Evolutionary conservation across 2,329 filamentous ascomycete genomes (phyloP), one percentile per base, ranked within the genome.

Genomic region (Rhinocladiella mackenziei): DNA sequence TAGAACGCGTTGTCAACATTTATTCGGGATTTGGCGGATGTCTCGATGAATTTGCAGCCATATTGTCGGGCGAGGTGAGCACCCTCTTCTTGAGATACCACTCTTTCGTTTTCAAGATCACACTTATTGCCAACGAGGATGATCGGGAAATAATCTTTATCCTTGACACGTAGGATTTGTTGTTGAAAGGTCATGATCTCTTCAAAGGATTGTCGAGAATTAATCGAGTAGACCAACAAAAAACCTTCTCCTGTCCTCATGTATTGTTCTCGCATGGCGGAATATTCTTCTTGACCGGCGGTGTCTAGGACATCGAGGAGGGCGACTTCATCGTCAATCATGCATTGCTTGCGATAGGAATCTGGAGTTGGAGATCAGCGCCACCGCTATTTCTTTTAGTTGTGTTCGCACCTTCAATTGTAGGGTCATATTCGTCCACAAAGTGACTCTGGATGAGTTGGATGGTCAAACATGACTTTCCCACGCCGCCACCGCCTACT

Each of bases 111-210:
- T 63, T 96, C 91, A 66, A 98, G 73, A 87, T 98, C 92, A 72
- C 91, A 96, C 78, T 98, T 98, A 80, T 98, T 98, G 60, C 89
- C 92, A 30, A 97, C 92, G 33, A 98, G 86, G 46, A 97, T 95
- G 75, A 98, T 97, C 59, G 92, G 92, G 75, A 98, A 98, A 69
- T 96, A 95, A 72, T 98, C 92, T 80, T 95, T 97, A 75, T 97
- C 92, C 78, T 98, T 98, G 61, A 98, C 92, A 59, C 92, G 77
- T 58, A 98, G 76, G 65, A 98, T 98, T 71, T 98, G 92, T 76
- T 97, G 89, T 71, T 97, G 89, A 72, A 97, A 97, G 36, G 89
- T 95, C 71, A 89, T 85, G 68, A 98, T 97, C 74, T 98, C 92
- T 66, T 98, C 91, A 63, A 96, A 97, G 62, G 87, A 94, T 71